Conservation (phyloP, 768 basidiomycete genomes). For the Boletus reticuloceps region DNA sequence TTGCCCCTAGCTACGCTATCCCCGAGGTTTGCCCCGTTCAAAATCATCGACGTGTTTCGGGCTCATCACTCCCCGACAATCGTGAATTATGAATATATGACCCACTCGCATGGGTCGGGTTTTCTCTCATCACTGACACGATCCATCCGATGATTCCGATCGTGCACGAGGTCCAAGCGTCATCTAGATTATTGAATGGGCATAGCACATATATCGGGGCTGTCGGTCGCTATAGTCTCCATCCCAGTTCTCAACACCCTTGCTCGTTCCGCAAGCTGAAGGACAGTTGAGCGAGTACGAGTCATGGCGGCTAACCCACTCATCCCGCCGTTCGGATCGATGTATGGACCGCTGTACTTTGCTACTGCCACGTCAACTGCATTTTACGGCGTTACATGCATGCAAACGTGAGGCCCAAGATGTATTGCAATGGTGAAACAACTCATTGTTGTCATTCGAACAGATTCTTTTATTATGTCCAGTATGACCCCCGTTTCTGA, state of each 20-base stretch:
- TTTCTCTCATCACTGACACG: too few relatives aligned
- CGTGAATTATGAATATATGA: too few relatives aligned
- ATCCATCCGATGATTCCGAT: background rate
- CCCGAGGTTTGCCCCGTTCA: too few relatives aligned
- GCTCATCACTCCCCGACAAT: too few relatives aligned
- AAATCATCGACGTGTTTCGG: too few relatives aligned
- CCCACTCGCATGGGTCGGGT: too few relatives aligned
- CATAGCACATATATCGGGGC: background rate
- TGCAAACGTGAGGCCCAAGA: slow-evolving; percentile 7
- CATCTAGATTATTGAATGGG: background rate
- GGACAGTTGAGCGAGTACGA: background rate
- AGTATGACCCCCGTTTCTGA: background rate
- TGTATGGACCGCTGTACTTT: slow-evolving; percentile 1
- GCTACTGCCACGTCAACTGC: background rate
- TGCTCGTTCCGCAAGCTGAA: too few relatives aligned
- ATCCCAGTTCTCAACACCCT: background rate
- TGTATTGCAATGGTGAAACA: background rate
- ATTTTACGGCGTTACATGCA: slow-evolving; percentile 5
- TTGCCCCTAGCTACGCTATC: too few relatives aligned
- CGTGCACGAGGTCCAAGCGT: background rate
- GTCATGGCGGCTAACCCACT: background rate
- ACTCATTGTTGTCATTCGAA: background rate
- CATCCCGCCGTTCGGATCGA: background rate
- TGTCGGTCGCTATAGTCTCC: background rate
- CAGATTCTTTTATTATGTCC: slow-evolving; percentile 11